Conservation (phyloP, 495 filamentous ascomycete genomes). For the Staphylotrichum longicolle region DNA sequence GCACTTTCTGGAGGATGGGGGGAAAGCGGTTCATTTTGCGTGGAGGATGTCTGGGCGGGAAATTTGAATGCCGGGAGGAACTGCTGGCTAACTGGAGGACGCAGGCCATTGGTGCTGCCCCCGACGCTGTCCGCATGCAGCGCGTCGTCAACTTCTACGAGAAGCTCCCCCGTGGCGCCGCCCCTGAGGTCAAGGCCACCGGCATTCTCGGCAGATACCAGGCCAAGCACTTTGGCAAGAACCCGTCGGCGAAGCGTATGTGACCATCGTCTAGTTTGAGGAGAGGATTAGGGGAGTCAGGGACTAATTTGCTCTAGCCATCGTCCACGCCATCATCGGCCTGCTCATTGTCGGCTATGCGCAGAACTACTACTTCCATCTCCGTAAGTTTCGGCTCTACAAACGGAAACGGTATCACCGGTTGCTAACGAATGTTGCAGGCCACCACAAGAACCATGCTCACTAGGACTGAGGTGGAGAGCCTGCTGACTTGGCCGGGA, state of each 20-base stretch:
- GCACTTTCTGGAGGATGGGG: not conserved
- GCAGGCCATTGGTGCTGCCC: conserved; percentile 85
- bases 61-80: not conserved
- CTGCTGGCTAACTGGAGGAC: not conserved
- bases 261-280: conserved; percentile 23
- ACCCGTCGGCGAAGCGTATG: conserved; percentile 82
- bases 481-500: conserved; percentile 26
- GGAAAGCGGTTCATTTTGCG: not conserved
- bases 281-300: not conserved
- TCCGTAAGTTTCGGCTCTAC: conserved; percentile 61
- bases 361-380: conserved; percentile 99
- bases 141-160: conserved; percentile 97
- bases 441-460: conserved; percentile 99
- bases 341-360: conserved; percentile 81
- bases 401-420: not conserved
- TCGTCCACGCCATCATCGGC: conserved; percentile 77
- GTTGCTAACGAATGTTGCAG: conserved; percentile 44
- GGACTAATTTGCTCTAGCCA: conserved; percentile 56
- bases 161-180: conserved; percentile 86
- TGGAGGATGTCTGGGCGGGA: not conserved
- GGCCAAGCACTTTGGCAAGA: conserved; percentile 92
- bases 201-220: conserved; percentile 86
- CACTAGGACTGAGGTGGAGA: conserved; percentile 59
- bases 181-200: conserved; percentile 73
- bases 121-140: conserved; percentile 94